phyloP scores from a whole-genome alignment of 768 basidiomycete genomes.

The Coprinopsis cinerea region DNA sequence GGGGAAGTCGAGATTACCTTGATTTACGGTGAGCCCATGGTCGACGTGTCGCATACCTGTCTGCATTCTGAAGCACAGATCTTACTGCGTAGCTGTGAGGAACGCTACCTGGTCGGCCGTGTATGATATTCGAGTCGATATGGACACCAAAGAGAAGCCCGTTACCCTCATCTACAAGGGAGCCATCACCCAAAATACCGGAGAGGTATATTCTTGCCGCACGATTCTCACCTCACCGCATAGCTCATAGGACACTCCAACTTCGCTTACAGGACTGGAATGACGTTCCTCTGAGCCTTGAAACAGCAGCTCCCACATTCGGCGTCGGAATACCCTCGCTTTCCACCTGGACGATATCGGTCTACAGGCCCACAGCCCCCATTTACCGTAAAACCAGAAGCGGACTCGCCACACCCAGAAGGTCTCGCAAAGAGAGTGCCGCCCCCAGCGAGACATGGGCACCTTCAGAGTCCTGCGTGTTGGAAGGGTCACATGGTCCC shows the following conservation, averaged over 20 bases:
- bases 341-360: constrained; percentile 30
- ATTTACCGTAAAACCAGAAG: background rate
- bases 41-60: background rate
- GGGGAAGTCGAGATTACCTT: constrained; percentile 31
- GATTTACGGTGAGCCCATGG: constrained; percentile 3
- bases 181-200: constrained; percentile 34
- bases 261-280: constrained; percentile 29
- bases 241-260: background rate
- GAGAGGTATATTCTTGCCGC: constrained; percentile 27
- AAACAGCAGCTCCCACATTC: constrained; percentile 38
- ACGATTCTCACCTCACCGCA: background rate
- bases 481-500: background rate
- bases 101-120: constrained; percentile 32
- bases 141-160: constrained; percentile 33
- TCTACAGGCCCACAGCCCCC: constrained; percentile 5
- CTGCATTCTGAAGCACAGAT: background rate
- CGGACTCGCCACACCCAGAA: no score
- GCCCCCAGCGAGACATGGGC: no score
- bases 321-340: constrained; percentile 32
- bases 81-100: constrained; percentile 24
- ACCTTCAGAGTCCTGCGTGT: no score
- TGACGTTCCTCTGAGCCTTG: constrained; percentile 35
- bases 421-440: no score
- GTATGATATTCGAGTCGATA: constrained; percentile 39
- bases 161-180: constrained; percentile 37